A percentile compares a stretch with the other conserved stretches of the same genome.
Conservation (phyloP, 2,329 filamentous ascomycete species). For the Parasarocladium wereldwijsianum region DNA sequence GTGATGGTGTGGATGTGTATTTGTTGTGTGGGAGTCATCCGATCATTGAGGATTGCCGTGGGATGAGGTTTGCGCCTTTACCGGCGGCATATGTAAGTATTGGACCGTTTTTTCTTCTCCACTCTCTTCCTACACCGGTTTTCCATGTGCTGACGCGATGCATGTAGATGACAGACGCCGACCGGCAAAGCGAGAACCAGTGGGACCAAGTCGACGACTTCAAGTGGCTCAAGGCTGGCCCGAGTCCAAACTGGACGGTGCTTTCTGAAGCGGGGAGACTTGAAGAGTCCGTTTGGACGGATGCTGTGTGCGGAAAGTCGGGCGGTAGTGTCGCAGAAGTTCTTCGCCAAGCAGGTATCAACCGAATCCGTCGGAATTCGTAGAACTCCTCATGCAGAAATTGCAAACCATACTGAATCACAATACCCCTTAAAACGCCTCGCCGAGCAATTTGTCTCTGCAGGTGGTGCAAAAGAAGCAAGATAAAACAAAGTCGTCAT, state of each 20-base stretch:
- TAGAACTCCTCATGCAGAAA: background rate
- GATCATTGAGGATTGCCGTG: slow-evolving; percentile 81
- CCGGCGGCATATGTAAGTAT: slow-evolving; percentile 54
- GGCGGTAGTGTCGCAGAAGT: slow-evolving; percentile 11
- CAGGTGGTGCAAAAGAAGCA: no score
- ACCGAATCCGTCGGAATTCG: background rate
- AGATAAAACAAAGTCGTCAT: no score
- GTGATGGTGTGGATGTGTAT: slow-evolving; percentile 68
- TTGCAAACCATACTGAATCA: no score
- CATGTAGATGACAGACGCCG: slow-evolving; percentile 13
- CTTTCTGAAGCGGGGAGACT: slow-evolving; percentile 47
- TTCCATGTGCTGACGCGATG: background rate
- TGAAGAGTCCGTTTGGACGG: slow-evolving; percentile 50
- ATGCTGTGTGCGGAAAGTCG: slow-evolving; percentile 48
- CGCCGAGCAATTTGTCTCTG: slow-evolving; percentile 2
- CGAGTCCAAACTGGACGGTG: slow-evolving; percentile 77
- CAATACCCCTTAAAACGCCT: slow-evolving; percentile 1
- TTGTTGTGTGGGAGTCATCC: slow-evolving; percentile 69
- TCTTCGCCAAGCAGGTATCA: background rate
- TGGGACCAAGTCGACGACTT: slow-evolving; percentile 95
- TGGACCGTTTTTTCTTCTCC: background rate
- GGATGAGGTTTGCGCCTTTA: slow-evolving; percentile 65
- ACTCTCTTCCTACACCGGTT: background rate
- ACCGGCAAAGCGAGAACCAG: slow-evolving; percentile 39
- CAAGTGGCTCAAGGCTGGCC: slow-evolving; percentile 81